These are phyloP conservation scores for Eutreptiella sp. DNA, from an alignment of 208 protist genomes.

Conservation along the genomic window DNA sequence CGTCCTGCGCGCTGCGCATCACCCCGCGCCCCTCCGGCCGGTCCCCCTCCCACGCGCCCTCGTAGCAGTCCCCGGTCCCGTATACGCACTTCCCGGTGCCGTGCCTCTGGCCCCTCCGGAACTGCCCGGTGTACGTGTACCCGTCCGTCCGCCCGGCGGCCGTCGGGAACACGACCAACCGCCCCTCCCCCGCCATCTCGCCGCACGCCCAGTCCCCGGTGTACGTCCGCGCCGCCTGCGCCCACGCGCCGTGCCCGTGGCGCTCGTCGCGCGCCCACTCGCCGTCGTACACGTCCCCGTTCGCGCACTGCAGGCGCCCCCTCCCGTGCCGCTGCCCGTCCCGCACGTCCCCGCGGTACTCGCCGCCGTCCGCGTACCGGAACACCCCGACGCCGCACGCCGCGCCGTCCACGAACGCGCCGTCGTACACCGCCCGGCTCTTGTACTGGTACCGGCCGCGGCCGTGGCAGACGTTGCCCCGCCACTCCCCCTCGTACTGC, in stretches of 20 bases:
- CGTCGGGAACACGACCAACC: no score
- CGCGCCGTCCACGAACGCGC: neutral
- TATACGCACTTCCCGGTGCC: constrained; percentile 20
- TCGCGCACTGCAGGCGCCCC: no score
- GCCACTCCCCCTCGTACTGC: neutral
- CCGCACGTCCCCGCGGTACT: constrained; percentile 24
- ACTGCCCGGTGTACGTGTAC: constrained; percentile 25
- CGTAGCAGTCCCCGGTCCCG: constrained; percentile 58
- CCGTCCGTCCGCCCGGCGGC: constrained; percentile 8
- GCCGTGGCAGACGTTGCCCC: neutral
- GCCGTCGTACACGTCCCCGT: constrained; percentile 53
- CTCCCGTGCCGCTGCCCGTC: no score
- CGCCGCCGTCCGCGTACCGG: constrained; percentile 25
- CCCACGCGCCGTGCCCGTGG: no score
- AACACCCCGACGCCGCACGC: constrained; percentile 22
- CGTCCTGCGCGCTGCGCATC: no score
- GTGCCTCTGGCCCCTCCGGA: constrained; percentile 1
- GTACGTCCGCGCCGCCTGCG: no score
- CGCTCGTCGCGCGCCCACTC: constrained; percentile 42
- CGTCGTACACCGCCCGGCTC: neutral
- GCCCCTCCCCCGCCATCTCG: no score
- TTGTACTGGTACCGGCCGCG: neutral
- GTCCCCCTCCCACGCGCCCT: constrained; percentile 63
- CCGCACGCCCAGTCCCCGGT: no score
- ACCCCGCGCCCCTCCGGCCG: no score